Evolutionary conservation across 2,329 filamentous ascomycete genomes (phyloP).

Genomic region (Periconia sp.): DNA sequence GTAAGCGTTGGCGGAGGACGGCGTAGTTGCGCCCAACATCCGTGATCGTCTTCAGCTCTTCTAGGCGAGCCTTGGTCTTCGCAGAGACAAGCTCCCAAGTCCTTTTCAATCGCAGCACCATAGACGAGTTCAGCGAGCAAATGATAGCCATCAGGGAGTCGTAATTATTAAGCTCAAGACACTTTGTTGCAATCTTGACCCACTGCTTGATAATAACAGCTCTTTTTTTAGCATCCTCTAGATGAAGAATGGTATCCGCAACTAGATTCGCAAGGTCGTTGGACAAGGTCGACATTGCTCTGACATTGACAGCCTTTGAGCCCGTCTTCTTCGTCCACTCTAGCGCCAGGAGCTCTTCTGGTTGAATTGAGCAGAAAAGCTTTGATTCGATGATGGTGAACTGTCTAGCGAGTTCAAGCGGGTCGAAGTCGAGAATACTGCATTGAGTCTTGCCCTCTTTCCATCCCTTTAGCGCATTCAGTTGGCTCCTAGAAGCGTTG

Average conservation of each 20-base stretch:
- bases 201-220: conserved; percentile 93
- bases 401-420: conserved; percentile 88
- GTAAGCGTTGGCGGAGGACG: conserved; percentile 79
- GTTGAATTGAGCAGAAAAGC: conserved; percentile 89
- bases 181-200: conserved; percentile 92
- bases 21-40: conserved; percentile 93
- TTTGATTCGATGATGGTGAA: conserved; percentile 90
- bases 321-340: conserved; percentile 93
- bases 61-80: conserved; percentile 81
- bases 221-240: conserved; percentile 91
- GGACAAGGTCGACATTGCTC: conserved; percentile 90
- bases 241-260: conserved; percentile 86
- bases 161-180: conserved; percentile 90
- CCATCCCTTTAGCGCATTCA: conserved; percentile 74
- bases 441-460: conserved; percentile 73
- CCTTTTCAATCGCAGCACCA: conserved; percentile 82
- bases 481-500: conserved; percentile 76
- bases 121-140: conserved; percentile 90
- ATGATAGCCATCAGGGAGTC: conserved; percentile 97
- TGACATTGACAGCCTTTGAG: conserved; percentile 82
- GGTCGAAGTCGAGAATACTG: conserved; percentile 87
- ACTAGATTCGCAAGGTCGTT: conserved; percentile 93
- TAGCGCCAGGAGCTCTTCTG: conserved; percentile 87
- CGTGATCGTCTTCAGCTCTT: conserved; percentile 80
- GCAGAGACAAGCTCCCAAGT: conserved; percentile 90